Evolutionary conservation across 2,329 filamentous ascomycete species (phyloP), one percentile per base, ranked within the genome.

Genomic region (Fusarium sp.): DNA sequence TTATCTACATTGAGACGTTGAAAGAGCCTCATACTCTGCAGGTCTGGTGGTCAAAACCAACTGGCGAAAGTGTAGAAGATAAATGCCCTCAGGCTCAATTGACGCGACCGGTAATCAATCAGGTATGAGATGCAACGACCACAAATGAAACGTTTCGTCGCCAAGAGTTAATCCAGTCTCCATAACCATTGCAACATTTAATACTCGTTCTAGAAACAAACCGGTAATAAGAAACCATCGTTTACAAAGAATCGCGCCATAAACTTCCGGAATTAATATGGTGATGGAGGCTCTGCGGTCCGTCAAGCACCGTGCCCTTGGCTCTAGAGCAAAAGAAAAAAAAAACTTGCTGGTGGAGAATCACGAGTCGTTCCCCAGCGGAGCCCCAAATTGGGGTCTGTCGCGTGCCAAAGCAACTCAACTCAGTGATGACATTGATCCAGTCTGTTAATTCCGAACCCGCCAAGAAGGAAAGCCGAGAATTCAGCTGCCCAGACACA

Each of bases 271-370:
- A 55, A 51, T 47, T 54, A 58, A 58, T 39, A 58, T 48, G 31
- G 66, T 35, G 66, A 65, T 35, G 49, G 63, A 68, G 66, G 67
- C 67, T 70, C 67, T 70, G 67, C 66, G 51, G 65, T 38, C 36
- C 31, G 39, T 22, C 13, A 41, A 28, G 28, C 24, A 38, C 56
- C 56, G 14, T 61, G 48, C n/a, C 15, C 18, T 22, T 48, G 26
- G 45, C 45, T 48, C 26, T 48, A 20, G 15, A 48, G 26, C 14
- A 15, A 15, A 20, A 28, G 17, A 56, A 22, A 22, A 62, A n/a
- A 39, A 63, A 49, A 42, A 42, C 5, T 18, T 12, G 39, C 13
- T 12, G 26, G 51, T 55, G 47, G 55, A 55, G 48, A 35, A 61
- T 42, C 47, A 55, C 33, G 45, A 61, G 18, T 22, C 24, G 51